Evolutionary conservation across 164 flowering plant genomes (phyloP).

Genomic region (Annona squamosa): DNA sequence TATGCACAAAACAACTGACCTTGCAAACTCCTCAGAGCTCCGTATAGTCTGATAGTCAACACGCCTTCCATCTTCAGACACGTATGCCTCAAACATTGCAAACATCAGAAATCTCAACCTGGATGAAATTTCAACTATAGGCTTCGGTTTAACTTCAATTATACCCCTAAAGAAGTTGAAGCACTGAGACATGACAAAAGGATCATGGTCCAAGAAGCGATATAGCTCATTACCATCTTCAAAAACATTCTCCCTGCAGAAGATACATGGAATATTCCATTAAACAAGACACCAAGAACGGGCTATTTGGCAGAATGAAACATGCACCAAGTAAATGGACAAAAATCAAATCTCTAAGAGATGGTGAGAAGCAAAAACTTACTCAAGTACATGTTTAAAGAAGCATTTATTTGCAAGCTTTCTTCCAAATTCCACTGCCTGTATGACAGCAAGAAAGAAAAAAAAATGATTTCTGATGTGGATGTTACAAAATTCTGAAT

Average conservation of each 20-base stretch:
- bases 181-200: constrained; percentile 59
- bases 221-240: constrained; percentile 83
- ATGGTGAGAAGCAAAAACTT: constrained; percentile 21
- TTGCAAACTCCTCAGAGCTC: constrained; percentile 86
- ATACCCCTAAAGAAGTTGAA: constrained; percentile 69
- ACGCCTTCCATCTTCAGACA: constrained; percentile 70
- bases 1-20: constrained; percentile 33
- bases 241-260: constrained; percentile 58
- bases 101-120: constrained; percentile 58
- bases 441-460: constrained; percentile 12
- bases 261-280: constrained; percentile 2
- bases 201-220: constrained; percentile 83
- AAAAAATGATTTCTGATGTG: background rate
- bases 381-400: constrained; percentile 73
- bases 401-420: constrained; percentile 61
- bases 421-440: constrained; percentile 73
- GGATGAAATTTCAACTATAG: constrained; percentile 57
- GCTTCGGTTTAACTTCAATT: constrained; percentile 58
- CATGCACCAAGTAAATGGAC: background rate
- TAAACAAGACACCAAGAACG: background rate
- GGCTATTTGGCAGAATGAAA: constrained; percentile 4
- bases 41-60: constrained; percentile 77
- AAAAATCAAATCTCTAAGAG: background rate
- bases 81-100: constrained; percentile 74
- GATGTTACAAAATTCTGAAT: background rate